Conservation (phyloP, 2,329 filamentous ascomycete species). For the Thielaviopsis punctulata region DNA sequence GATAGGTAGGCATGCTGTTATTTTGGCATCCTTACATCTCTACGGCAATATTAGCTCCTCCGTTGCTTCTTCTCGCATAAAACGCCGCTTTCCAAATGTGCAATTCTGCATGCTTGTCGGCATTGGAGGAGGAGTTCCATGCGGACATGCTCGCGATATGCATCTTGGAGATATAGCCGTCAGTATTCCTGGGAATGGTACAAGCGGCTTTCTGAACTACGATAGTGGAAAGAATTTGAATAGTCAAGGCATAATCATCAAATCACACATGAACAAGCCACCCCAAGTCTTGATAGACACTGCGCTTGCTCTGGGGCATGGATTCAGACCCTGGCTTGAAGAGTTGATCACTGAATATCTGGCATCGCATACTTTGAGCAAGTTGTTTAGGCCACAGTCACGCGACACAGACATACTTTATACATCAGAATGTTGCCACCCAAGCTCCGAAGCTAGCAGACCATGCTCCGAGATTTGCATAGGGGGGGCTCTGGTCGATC, state of each 20-base stretch:
- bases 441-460: neutral
- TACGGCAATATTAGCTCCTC: neutral
- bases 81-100: neutral
- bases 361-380: no score
- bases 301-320: neutral
- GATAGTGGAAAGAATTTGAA: neutral
- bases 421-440: no score
- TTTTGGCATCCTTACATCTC: neutral
- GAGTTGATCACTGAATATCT: no score
- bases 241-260: neutral
- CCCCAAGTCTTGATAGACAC: neutral
- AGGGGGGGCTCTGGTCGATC: neutral
- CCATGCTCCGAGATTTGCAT: neutral
- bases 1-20: neutral
- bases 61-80: neutral
- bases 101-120: neutral
- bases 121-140: neutral
- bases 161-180: neutral
- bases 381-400: no score
- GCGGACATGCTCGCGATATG: neutral
- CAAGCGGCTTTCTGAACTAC: neutral
- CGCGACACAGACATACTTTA: no score
- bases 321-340: no score
- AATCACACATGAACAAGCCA: neutral
- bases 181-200: neutral